phyloP scores from a whole-genome alignment of 2,329 filamentous ascomycete species.

The Ceratocystis papillata region DNA sequence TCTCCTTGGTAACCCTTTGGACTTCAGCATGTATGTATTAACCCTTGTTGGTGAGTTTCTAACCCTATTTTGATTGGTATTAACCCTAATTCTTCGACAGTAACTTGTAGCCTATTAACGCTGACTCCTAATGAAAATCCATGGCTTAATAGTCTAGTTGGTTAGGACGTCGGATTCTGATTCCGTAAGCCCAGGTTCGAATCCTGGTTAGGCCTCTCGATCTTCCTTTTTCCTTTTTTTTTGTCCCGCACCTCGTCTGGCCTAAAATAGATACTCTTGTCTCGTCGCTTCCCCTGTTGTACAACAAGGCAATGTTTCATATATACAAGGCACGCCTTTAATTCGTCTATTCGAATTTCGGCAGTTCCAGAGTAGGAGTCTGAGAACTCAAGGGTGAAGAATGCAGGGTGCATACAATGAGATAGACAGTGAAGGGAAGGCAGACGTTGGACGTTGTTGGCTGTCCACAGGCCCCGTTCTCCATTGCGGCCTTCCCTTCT shows the following conservation, averaged over 20 bases:
- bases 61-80: too few relatives aligned
- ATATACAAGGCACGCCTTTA: background rate
- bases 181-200: constrained; percentile 18
- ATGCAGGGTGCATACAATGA: too few relatives aligned
- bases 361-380: background rate
- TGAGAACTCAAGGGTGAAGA: background rate
- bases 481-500: too few relatives aligned
- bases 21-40: too few relatives aligned
- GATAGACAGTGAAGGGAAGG: too few relatives aligned
- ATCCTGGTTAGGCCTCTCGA: constrained; percentile 14
- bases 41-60: too few relatives aligned
- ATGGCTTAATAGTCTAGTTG: constrained; percentile 18
- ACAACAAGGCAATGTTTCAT: constrained; percentile 5
- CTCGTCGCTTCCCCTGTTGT: background rate
- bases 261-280: background rate
- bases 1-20: background rate
- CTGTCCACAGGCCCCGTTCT: too few relatives aligned
- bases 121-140: background rate
- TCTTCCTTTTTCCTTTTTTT: background rate
- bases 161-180: constrained; percentile 3
- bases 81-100: accelerated
- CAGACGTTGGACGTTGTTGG: too few relatives aligned
- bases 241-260: background rate
- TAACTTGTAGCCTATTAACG: background rate
- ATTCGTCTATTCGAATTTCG: background rate